Conservation (phyloP, 345 rosid genomes). For the Fremontodendron californicum region DNA sequence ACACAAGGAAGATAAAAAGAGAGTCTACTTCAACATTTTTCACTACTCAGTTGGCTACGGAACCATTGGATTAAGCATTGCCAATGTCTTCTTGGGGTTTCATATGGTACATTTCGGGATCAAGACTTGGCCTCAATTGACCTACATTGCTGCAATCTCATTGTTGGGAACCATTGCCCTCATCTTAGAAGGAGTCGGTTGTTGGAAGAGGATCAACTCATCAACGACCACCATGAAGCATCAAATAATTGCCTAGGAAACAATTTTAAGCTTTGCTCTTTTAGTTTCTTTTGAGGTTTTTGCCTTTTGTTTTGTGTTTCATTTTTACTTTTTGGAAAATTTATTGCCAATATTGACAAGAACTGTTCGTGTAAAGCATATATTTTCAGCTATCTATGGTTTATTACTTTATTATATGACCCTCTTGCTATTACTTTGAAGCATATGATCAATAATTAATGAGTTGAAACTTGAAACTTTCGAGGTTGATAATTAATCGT, state of each 20-base stretch:
- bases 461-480: no score
- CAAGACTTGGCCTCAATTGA: not conserved
- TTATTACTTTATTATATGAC: no score
- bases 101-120: not conserved
- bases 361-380: no score
- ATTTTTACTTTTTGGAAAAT: no score
- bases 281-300: not conserved
- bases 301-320: not conserved
- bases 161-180: not conserved
- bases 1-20: not conserved
- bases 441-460: no score
- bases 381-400: no score
- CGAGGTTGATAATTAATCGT: no score
- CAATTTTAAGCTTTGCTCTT: not conserved
- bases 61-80: conserved; percentile 5
- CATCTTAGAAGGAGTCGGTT: not conserved
- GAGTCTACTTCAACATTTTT: not conserved
- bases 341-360: no score
- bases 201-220: not conserved
- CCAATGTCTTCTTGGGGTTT: not conserved
- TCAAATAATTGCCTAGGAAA: not conserved
- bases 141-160: not conserved
- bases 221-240: not conserved
- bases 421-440: no score
- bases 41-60: not conserved